Evolutionary conservation across 345 rosid species (phyloP).

Genomic region (Eucalyptus curtisii): DNA sequence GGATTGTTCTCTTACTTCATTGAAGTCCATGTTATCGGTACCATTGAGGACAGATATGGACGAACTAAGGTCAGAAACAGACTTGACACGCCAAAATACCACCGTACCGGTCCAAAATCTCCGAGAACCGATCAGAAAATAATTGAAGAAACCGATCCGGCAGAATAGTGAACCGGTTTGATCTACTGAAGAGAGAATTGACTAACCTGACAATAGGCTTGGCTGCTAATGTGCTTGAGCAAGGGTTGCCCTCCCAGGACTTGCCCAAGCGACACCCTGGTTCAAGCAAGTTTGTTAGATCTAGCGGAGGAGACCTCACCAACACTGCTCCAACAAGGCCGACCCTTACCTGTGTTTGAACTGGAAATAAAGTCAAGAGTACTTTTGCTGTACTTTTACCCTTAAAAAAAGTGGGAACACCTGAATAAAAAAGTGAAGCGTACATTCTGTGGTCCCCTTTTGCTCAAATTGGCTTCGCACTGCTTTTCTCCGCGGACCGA

Average conservation of each 20-base stretch:
- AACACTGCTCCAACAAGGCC: too few relatives aligned
- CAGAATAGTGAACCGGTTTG: not conserved
- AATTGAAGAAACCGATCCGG: not conserved
- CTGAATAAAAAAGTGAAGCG: not conserved
- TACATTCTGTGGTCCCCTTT: not conserved
- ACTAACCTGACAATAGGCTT: not conserved
- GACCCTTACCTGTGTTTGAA: too few relatives aligned
- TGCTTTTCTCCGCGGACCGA: not conserved
- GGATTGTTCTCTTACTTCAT: not conserved
- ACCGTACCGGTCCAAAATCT: not conserved
- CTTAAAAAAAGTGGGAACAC: not conserved
- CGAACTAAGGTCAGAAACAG: not conserved
- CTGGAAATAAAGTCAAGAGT: not conserved
- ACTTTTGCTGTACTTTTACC: not conserved
- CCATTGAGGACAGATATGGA: not conserved
- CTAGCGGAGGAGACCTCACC: rapidly evolving
- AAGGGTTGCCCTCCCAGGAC: too few relatives aligned
- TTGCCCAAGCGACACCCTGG: too few relatives aligned
- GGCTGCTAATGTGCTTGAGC: too few relatives aligned
- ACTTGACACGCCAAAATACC: not conserved
- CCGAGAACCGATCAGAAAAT: not conserved
- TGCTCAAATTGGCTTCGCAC: not conserved
- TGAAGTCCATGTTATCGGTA: not conserved
- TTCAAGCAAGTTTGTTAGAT: too few relatives aligned
- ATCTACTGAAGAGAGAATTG: not conserved